A percentile compares a stretch with the other conserved stretches of the same genome.
Conservation (phyloP, 768 basidiomycete genomes). For the Cystofilobasidium capitatum region DNA sequence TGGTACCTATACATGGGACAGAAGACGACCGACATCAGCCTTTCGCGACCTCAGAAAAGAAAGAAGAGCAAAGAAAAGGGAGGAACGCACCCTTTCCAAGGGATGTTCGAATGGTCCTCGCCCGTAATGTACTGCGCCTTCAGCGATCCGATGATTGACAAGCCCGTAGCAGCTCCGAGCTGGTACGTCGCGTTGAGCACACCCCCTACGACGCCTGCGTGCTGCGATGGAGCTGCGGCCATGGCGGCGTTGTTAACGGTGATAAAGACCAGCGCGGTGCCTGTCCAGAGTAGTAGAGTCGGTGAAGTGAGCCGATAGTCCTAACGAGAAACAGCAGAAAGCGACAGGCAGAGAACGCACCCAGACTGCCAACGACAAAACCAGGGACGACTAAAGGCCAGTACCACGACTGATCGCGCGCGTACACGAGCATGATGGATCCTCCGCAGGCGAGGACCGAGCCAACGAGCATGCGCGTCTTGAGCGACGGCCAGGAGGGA, state of each 20-base stretch:
- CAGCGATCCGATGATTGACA: background rate
- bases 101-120: background rate
- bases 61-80: background rate
- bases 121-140: background rate
- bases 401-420: background rate
- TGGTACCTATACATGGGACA: background rate
- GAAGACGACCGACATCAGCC: background rate
- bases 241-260: background rate
- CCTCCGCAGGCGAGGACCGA: background rate
- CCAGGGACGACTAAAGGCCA: background rate
- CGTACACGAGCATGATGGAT: background rate
- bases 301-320: too few relatives aligned
- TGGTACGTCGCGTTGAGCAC: background rate
- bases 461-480: background rate
- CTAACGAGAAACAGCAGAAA: background rate
- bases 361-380: constrained; percentile 1
- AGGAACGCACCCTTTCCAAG: background rate
- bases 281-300: too few relatives aligned
- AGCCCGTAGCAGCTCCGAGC: background rate
- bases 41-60: background rate
- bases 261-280: background rate
- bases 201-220: background rate
- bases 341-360: background rate
- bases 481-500: background rate
- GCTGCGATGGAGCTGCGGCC: background rate